Base-by-base conservation (phyloP, 2,329 filamentous ascomycete species). In the Aspergillus proliferans region DNA sequence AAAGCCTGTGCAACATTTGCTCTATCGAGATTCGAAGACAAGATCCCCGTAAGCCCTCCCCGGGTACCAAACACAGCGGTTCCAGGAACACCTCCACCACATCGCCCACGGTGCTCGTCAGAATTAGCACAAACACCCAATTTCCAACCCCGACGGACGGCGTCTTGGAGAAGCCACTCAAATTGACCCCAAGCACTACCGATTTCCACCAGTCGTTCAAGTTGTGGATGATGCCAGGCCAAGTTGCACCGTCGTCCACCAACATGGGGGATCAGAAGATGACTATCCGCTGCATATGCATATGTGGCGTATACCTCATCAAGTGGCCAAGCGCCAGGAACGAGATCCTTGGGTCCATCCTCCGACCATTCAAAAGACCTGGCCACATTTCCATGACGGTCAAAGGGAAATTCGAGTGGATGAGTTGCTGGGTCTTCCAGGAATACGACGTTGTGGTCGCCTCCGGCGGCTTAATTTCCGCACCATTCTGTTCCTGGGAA, bases 71-170 rank as follows among this genome's bases (percentile, higher is more conserved):
- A 53, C 2, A 53, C 51, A 18, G 48, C 51, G 3, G 48, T 51
- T 15, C 51, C 51, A 42, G 48, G 44, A 26, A 53, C 48, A 43
- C 51, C 48, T 22, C 48, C 51, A 43, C 51, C 51, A 34, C 51
- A 53, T 38, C 48, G 46, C n/a, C 51, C 51, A 18, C 51, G 48
- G 30, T 53, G 48, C 22, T 53, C 51, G 34, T 53, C 48, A 18
- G 51, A 53, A 33, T 53, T 53, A 28, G 51, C 51, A 42, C 46
- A 53, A 2, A 53, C 51, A n/a, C 51, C 51, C 14, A 53, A 38
- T 26, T 46, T 53, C 48, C 51, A 53, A 2, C 51, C 51, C 19
- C 51, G 21, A 6, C 38, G 34, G 4, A 53, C 48, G 21, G 51
- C 40, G 43, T 53, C 51, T 7, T 21, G 48, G n/a, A 53, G 48